Base-by-base conservation (phyloP, 2,329 filamentous ascomycete genomes). In the Penicillium verrucosum region DNA sequence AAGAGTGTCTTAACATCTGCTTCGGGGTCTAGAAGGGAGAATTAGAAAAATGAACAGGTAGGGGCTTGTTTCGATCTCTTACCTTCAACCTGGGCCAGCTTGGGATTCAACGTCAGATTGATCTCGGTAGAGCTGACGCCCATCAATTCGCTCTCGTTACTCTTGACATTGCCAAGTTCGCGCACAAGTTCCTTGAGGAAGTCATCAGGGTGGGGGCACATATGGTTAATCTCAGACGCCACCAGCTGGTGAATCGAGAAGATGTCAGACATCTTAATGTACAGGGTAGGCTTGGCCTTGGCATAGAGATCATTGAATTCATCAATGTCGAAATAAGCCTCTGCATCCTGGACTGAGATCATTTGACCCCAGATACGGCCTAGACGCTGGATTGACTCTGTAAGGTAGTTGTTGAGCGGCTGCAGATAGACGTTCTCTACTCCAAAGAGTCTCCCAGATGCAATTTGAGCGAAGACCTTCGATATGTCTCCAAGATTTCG, bases 241-340 rank as follows among this genome's bases (percentile, higher is more conserved):
- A 97, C 84, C 23, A 97, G 82, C 61, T 88, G 91, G 76, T 99
- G 95, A 57, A 99, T 93, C 47, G 93, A 90, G 73, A 99, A 97
- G 56, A 99, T 92, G 72, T 99, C 94, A 16, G 89, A 85, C 85
- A 99, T 93, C 78, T 99, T 99, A 80, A 99, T 96, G 78, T 97
- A 99, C n/a, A 99, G 81, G 0, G 93, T 97, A 7, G 94, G 94
- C 75, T 96, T 96, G 62, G 92, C 94, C 73, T 95, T 92, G 55
- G 93, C 90, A 71, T 97, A 97, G 7, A 99, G 82, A 70, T 99
- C 94, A 71, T 97, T 97, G 83, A 94, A 99, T 73, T 97, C 94
- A 71, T 99, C 94, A 71, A 99, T 97, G 73, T 97, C 92, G 70
- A 97, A 99, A 25, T 94, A 94, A 51, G 85, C 83, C 74, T 99